These are phyloP conservation scores for Guadua angustifolia DNA, from an alignment of 176 grass and related monocot genomes.

Conservation along the genomic window DNA sequence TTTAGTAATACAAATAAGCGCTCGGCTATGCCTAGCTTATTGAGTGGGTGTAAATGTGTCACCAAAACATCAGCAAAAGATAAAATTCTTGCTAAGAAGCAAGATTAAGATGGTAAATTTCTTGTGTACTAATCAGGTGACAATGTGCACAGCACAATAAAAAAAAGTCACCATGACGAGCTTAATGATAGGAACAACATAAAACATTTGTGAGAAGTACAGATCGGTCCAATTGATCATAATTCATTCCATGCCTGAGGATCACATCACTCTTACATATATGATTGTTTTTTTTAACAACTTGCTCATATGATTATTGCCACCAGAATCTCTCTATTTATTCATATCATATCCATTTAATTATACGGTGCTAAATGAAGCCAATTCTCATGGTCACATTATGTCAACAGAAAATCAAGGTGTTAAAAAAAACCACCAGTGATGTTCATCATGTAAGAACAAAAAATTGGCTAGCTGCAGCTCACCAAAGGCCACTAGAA, in stretches of 20 bases:
- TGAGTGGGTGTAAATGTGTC: not conserved
- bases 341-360: conserved; percentile 2
- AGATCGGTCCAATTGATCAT: not conserved
- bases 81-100: not conserved
- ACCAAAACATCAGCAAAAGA: conserved; percentile 18
- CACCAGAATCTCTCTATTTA: not conserved
- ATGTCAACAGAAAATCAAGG: conserved; percentile 19
- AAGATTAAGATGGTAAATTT: not conserved
- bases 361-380: conserved; percentile 18
- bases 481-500: not conserved
- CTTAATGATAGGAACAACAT: not conserved
- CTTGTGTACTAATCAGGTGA: not conserved
- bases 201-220: not conserved
- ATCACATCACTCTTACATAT: not conserved
- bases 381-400: not conserved
- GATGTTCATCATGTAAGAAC: not conserved
- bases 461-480: not conserved
- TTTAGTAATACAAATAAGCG: not conserved
- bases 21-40: not conserved
- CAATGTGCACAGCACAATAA: not conserved
- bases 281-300: no score
- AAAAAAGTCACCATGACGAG: not conserved
- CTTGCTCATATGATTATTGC: not conserved
- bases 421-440: not conserved
- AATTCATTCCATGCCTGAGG: not conserved